Evolutionary conservation across 768 basidiomycete genomes (phyloP).

Genomic region (Wakefieldia striispora): DNA sequence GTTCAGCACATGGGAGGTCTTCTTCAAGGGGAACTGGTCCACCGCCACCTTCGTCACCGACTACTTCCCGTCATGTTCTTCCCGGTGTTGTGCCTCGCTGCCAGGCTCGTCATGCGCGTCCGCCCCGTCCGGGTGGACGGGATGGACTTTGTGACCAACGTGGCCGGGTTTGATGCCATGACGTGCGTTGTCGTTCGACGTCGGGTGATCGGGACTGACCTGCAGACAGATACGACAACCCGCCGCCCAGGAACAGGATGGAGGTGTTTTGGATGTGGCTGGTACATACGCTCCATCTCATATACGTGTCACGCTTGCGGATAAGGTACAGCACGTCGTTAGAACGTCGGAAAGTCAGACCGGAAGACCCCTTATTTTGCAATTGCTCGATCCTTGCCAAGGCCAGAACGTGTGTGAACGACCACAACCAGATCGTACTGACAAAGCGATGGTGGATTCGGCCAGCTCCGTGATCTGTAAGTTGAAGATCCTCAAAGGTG

Average conservation of each 20-base stretch:
- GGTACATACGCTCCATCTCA: no score
- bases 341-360: no score
- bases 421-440: no score
- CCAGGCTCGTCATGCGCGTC: constrained; percentile 16
- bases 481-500: no score
- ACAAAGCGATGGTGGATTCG: no score
- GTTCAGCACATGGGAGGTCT: constrained; percentile 43
- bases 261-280: constrained; percentile 31
- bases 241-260: constrained; percentile 22
- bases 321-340: no score
- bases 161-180: constrained; percentile 30
- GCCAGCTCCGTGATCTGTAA: no score
- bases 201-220: not conserved
- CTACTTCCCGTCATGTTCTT: constrained; percentile 44
- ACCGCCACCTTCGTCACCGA: constrained; percentile 40
- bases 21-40: constrained; percentile 39
- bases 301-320: no score
- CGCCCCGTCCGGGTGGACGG: constrained; percentile 3
- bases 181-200: constrained; percentile 14
- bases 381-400: no score
- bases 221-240: constrained; percentile 24
- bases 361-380: no score
- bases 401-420: no score
- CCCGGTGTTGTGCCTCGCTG: constrained; percentile 43
- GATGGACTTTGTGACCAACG: constrained; percentile 28